Percentiles rank a stretch among this genome's conserved stretches.
Evolutionary conservation across 768 basidiomycete genomes (phyloP).

Genomic region (Boletus rufocinnamomeus): DNA sequence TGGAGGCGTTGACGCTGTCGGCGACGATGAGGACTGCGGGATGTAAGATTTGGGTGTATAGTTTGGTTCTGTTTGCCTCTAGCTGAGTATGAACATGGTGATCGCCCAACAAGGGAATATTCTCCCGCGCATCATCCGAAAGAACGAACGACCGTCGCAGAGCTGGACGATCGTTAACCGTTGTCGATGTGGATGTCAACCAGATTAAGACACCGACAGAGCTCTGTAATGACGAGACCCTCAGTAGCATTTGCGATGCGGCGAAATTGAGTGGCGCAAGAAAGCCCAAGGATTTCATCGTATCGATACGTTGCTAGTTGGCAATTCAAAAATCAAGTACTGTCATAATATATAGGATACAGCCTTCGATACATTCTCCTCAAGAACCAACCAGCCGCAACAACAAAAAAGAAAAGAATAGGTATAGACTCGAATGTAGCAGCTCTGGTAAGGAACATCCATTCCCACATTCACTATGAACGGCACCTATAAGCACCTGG

Average conservation of each 20-base stretch:
- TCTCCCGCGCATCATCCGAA: background rate
- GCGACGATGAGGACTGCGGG: constrained; percentile 21
- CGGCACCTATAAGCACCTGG: constrained; percentile 3
- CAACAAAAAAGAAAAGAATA: background rate
- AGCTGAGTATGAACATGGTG: constrained; percentile 12
- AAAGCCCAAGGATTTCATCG: too few species aligned
- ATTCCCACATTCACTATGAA: constrained; percentile 20
- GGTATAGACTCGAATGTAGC: constrained; percentile 20
- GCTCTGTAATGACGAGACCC: too few species aligned
- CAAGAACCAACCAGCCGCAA: background rate
- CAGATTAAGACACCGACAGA: too few species aligned
- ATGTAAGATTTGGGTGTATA: constrained; percentile 11
- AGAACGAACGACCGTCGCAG: too few species aligned
- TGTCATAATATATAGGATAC: too few species aligned
- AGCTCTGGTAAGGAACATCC: constrained; percentile 38
- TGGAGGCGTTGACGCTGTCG: constrained; percentile 32
- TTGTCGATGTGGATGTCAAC: too few species aligned
- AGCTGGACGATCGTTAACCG: too few species aligned
- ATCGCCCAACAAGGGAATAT: background rate
- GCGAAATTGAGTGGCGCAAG: too few species aligned
- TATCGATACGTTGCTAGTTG: too few species aligned
- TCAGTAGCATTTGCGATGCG: too few species aligned
- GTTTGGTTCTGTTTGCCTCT: constrained; percentile 33
- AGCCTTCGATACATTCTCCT: too few species aligned
- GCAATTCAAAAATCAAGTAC: too few species aligned